Conservation (phyloP, 78 protist species). For the Dictyostelium purpureum region DNA sequence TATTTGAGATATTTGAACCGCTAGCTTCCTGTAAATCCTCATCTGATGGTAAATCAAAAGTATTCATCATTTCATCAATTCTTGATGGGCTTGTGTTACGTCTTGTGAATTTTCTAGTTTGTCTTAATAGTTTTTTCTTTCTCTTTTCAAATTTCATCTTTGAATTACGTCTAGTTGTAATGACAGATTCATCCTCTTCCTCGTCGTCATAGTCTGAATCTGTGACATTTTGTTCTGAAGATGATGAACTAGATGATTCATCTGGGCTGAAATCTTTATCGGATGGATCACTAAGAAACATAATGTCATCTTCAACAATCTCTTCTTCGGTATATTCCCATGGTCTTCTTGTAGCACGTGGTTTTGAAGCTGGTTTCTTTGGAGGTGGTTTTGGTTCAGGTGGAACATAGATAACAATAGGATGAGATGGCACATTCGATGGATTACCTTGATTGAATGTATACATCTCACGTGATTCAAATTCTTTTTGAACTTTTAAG, state of each 20-base stretch:
- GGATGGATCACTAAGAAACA: conserved; percentile 33
- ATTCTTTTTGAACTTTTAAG: conserved; percentile 3
- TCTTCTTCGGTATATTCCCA: background rate
- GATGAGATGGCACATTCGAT: background rate
- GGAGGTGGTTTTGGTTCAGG: conserved; percentile 40
- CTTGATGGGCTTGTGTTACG: conserved; percentile 19
- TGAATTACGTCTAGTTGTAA: conserved; percentile 1
- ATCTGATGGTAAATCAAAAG: conserved; percentile 46
- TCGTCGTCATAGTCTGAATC: background rate
- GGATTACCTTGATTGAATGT: conserved; percentile 13
- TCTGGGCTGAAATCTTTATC: conserved; percentile 27
- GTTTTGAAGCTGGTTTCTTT: background rate
- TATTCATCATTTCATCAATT: conserved; percentile 56
- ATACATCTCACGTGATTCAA: conserved; percentile 7
- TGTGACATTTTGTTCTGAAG: background rate
- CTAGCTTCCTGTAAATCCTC: background rate
- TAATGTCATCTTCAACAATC: conserved; percentile 21
- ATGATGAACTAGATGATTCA: background rate
- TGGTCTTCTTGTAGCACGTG: background rate
- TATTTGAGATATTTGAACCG: background rate
- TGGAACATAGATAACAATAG: conserved; percentile 1
- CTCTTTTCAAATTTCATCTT: background rate
- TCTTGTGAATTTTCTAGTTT: conserved; percentile 18
- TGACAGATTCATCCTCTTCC: background rate
- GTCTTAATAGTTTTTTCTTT: background rate